Conservation (phyloP, 345 rosid genomes). For the Lepidium aucheri region DNA sequence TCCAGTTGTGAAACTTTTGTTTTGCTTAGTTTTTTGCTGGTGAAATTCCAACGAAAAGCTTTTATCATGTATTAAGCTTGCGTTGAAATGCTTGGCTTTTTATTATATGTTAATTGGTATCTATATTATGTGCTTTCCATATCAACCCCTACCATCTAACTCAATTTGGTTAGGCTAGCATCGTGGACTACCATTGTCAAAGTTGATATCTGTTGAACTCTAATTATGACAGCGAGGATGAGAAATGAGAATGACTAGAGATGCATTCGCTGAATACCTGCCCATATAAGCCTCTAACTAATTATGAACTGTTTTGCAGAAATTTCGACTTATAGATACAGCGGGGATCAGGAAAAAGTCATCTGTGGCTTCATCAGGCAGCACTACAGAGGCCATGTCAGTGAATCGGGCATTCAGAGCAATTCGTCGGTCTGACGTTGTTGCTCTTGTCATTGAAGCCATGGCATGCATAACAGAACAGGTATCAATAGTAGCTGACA, state of each 20-base stretch:
- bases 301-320: slow-evolving; percentile 42
- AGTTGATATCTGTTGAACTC: background rate
- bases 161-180: background rate
- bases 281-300: background rate
- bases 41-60: background rate
- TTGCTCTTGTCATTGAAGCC: slow-evolving; percentile 95
- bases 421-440: slow-evolving; percentile 88
- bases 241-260: background rate
- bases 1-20: background rate
- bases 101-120: background rate
- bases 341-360: slow-evolving; percentile 96
- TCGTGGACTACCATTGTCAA: background rate
- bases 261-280: background rate
- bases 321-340: slow-evolving; percentile 85
- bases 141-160: background rate
- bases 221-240: background rate
- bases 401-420: slow-evolving; percentile 94
- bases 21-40: background rate
- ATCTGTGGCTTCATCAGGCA: slow-evolving; percentile 81
- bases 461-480: slow-evolving; percentile 95
- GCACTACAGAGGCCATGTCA: slow-evolving; percentile 84
- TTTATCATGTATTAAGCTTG: background rate
- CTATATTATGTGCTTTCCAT: no score
- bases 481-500: slow-evolving; percentile 34
- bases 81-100: background rate